These are phyloP conservation scores for Erodium trifolium DNA, from an alignment of 441 rosid species.

Conservation along the genomic window DNA sequence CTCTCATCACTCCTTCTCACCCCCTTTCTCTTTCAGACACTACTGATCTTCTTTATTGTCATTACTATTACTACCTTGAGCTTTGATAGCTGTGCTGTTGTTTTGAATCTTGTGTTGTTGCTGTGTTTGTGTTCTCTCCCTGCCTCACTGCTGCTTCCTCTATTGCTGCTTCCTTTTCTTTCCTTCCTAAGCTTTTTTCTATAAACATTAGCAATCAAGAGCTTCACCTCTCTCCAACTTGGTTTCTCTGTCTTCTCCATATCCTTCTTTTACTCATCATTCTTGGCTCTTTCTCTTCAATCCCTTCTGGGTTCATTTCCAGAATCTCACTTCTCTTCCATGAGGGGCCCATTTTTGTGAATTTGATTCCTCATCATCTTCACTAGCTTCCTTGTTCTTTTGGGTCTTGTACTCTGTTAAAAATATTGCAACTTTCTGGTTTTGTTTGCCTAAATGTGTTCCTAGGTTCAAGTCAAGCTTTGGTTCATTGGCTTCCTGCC, in stretches of 20 bases:
- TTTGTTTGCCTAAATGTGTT: not conserved
- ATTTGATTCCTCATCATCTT: not conserved
- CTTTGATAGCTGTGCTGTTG: not conserved
- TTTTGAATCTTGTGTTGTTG: not conserved
- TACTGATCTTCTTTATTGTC: not conserved
- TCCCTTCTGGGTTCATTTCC: not conserved
- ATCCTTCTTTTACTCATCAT: not conserved
- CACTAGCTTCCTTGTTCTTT: not conserved
- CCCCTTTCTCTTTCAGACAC: constrained; percentile 1
- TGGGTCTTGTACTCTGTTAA: not conserved
- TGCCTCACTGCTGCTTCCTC: not conserved
- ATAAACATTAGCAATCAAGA: constrained; percentile 4
- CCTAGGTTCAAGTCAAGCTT: not conserved
- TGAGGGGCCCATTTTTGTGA: not conserved
- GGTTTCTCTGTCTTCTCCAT: constrained; percentile 3
- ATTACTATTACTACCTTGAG: constrained; percentile 9
- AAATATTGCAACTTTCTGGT: not conserved
- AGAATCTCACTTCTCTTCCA: constrained; percentile 1
- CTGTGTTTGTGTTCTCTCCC: not conserved
- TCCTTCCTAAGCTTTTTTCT: not conserved
- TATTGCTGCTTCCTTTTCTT: no score
- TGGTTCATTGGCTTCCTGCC: not conserved
- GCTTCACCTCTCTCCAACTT: constrained; percentile 1
- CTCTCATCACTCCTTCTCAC: not conserved
- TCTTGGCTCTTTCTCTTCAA: constrained; percentile 1